These are phyloP conservation scores for Pseudopyrenochaeta lycopersici DNA, from an alignment of 2,329 filamentous ascomycete species.

Conservation along the genomic window DNA sequence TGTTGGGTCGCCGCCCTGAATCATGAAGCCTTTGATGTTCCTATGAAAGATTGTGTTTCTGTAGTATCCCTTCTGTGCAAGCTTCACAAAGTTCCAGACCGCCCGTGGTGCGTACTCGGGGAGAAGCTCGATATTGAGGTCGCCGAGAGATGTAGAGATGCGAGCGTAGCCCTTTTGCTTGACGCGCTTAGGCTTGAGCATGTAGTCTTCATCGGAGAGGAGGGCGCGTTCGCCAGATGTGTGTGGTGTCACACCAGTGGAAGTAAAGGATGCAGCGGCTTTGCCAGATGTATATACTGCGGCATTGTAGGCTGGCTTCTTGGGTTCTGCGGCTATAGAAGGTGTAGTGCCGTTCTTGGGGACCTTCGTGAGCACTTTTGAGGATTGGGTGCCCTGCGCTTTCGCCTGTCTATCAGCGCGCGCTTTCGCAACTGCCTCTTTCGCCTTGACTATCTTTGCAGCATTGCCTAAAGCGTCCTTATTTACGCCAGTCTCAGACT, in stretches of 20 bases:
- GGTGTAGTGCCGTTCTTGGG: slow-evolving; percentile 30
- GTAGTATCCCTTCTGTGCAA: slow-evolving; percentile 92
- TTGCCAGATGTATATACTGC: slow-evolving; percentile 89
- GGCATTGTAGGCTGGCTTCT: slow-evolving; percentile 72
- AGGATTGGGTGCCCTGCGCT: slow-evolving; percentile 35
- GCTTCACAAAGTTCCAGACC: slow-evolving; percentile 94
- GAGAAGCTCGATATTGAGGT: slow-evolving; percentile 87
- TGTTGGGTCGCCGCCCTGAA: slow-evolving; percentile 93
- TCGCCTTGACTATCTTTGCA: slow-evolving; percentile 87
- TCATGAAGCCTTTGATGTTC: slow-evolving; percentile 97
- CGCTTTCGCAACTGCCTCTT: slow-evolving; percentile 91
- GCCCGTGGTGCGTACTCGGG: slow-evolving; percentile 91
- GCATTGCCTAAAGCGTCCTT: slow-evolving; percentile 78
- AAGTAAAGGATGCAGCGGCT: slow-evolving; percentile 94
- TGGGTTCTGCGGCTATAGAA: slow-evolving; percentile 42
- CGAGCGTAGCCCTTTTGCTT: slow-evolving; percentile 91
- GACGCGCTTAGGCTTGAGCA: slow-evolving; percentile 88
- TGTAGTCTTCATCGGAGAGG: slow-evolving; percentile 93
- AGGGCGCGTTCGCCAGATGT: slow-evolving; percentile 87
- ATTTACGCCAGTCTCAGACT: slow-evolving; percentile 77
- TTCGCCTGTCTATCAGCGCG: slow-evolving; percentile 71
- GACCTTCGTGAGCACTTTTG: slow-evolving; percentile 27
- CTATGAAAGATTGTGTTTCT: slow-evolving; percentile 85
- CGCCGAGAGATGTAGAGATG: slow-evolving; percentile 85
- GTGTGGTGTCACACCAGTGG: slow-evolving; percentile 90